Conservation (phyloP, 2,329 filamentous ascomycete genomes). For the Tolypocladium tundrense region DNA sequence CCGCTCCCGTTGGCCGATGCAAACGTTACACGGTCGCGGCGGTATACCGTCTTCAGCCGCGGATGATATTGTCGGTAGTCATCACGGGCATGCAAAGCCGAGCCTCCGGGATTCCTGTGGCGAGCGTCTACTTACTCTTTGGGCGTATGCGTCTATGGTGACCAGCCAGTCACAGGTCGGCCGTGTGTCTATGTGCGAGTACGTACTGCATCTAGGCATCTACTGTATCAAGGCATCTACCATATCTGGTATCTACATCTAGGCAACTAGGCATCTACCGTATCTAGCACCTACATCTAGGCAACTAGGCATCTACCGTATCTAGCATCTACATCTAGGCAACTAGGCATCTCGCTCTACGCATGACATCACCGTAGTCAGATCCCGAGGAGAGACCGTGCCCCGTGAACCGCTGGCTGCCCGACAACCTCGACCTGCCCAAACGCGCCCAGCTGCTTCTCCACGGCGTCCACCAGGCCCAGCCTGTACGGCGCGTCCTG, state of each 20-base stretch:
- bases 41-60: background rate
- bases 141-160: background rate
- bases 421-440: slow-evolving; percentile 5
- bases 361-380: background rate
- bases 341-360: too few relatives aligned
- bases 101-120: too few relatives aligned
- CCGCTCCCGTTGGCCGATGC: background rate
- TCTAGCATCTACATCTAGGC: too few relatives aligned
- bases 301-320: too few relatives aligned
- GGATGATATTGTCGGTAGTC: too few relatives aligned
- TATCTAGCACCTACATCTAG: too few relatives aligned
- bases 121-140: background rate
- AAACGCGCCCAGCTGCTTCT: slow-evolving; percentile 6
- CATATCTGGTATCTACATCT: too few relatives aligned
- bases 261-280: too few relatives aligned
- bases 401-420: slow-evolving; percentile 8
- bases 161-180: background rate
- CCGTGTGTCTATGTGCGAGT: too few relatives aligned
- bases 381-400: background rate
- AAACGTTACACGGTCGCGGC: background rate
- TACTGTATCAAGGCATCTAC: too few relatives aligned
- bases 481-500: slow-evolving; percentile 7
- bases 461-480: slow-evolving; percentile 2
- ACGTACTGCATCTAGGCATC: background rate
- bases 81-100: too few relatives aligned